phyloP scores from a whole-genome alignment of 2,329 filamentous ascomycete species.

The Magnaporthales sp. region DNA sequence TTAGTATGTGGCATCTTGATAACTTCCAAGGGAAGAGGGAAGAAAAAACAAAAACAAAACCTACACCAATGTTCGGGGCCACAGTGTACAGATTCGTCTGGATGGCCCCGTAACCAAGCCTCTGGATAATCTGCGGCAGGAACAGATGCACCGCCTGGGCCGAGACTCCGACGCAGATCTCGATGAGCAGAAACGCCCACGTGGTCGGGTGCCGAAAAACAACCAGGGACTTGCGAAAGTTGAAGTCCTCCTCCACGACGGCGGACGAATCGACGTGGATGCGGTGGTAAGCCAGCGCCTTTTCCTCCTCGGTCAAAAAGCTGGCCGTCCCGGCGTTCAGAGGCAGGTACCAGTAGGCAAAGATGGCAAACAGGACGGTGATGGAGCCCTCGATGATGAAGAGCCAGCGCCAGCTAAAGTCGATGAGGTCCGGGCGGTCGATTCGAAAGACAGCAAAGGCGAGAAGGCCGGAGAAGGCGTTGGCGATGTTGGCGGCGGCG shows the following conservation, averaged over 20 bases:
- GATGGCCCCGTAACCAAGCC: conserved; percentile 30
- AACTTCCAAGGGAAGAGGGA: too few relatives aligned
- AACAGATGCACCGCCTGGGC: conserved; percentile 34
- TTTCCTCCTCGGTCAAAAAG: conserved; percentile 58
- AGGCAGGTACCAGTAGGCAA: conserved; percentile 57
- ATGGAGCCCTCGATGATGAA: conserved; percentile 64
- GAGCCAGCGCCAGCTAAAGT: conserved; percentile 48
- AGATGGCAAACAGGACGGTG: conserved; percentile 51
- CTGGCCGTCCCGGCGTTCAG: conserved; percentile 49
- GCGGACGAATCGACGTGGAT: conserved; percentile 67
- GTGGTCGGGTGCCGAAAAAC: conserved; percentile 38
- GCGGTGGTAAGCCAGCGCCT: conserved; percentile 56
- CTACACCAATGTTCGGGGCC: conserved; percentile 3
- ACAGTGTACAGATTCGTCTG: conserved; percentile 6
- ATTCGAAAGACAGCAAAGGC: conserved; percentile 41
- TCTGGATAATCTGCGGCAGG: conserved; percentile 43
- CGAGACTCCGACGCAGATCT: conserved; percentile 46
- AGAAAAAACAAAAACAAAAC: not conserved
- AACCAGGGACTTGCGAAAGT: conserved; percentile 35
- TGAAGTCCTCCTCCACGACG: conserved; percentile 40
- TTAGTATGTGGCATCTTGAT: not conserved
- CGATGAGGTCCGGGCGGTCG: conserved; percentile 23
- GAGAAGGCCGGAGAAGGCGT: conserved; percentile 55
- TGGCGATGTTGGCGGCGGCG: conserved; percentile 7
- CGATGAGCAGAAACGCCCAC: conserved; percentile 37